phyloP scores from a whole-genome alignment of 2,329 filamentous ascomycete species.

The Fusarium sulawesiense region DNA sequence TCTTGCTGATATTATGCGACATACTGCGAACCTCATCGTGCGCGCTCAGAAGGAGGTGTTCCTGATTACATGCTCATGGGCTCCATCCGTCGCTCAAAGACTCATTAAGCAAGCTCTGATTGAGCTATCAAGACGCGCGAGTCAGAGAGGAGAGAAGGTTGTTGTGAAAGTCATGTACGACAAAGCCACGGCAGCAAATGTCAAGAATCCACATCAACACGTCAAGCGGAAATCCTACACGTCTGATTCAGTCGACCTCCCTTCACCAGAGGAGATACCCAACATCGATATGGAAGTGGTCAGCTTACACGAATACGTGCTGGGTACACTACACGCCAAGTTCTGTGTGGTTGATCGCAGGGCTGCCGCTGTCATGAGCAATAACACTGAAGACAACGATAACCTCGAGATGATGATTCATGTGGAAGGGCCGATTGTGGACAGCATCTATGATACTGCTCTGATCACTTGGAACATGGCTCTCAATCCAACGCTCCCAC shows the following conservation, averaged over 20 bases:
- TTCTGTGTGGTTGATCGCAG: constrained; percentile 81
- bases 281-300: constrained; percentile 78
- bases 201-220: constrained; percentile 72
- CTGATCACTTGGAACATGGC: constrained; percentile 77
- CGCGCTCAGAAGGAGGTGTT: constrained; percentile 78
- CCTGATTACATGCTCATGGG: constrained; percentile 82
- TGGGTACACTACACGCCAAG: constrained; percentile 83
- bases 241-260: constrained; percentile 68
- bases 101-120: constrained; percentile 68
- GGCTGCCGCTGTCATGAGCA: constrained; percentile 78
- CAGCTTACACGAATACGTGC: constrained; percentile 75
- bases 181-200: constrained; percentile 72
- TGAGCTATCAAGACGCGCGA: constrained; percentile 75
- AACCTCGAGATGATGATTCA: constrained; percentile 86
- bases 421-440: constrained; percentile 80
- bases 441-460: constrained; percentile 79
- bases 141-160: constrained; percentile 65
- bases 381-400: constrained; percentile 82
- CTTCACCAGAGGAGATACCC: constrained; percentile 72
- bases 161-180: constrained; percentile 83
- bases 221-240: constrained; percentile 70
- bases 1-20: constrained; percentile 72
- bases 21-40: constrained; percentile 81
- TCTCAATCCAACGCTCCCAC: constrained; percentile 49
- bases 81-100: constrained; percentile 73